These are phyloP conservation scores for Lichtheimia corymbifera DNA, from an alignment of 371 early-diverging fungal genomes.

Conservation along the genomic window DNA sequence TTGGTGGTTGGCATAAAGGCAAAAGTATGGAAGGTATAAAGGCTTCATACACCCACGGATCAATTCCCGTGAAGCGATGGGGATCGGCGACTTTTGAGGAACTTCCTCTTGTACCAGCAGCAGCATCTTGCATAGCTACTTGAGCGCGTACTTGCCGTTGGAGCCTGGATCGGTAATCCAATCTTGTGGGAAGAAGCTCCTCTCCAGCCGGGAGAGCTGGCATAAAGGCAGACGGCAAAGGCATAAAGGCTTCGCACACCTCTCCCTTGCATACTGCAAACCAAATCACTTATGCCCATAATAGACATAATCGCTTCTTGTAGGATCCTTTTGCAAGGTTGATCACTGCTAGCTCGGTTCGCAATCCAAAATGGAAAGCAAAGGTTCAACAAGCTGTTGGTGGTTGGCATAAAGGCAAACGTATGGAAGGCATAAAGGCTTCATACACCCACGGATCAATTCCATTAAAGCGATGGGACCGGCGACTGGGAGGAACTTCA, in stretches of 20 bases:
- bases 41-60: not conserved
- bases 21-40: constrained; percentile 1
- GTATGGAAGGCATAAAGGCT: constrained; percentile 9
- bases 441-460: not conserved
- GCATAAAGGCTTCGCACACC: not conserved
- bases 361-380: constrained; percentile 5
- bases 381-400: constrained; percentile 7
- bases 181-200: no score
- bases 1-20: constrained; percentile 9
- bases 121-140: not conserved
- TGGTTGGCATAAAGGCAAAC: constrained; percentile 10
- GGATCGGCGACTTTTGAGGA: no score
- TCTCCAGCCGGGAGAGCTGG: no score
- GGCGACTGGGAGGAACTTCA: no score
- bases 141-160: no score
- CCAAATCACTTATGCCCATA: not conserved
- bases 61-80: not conserved
- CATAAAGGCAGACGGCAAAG: constrained; percentile 7
- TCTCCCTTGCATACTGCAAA: not conserved
- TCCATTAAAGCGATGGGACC: no score
- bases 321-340: constrained; percentile 6
- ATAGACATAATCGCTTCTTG: not conserved
- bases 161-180: no score
- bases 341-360: not conserved
- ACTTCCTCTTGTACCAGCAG: no score